Base-by-base conservation (phyloP, 495 filamentous ascomycete genomes). In the Trichoderma virens region DNA sequence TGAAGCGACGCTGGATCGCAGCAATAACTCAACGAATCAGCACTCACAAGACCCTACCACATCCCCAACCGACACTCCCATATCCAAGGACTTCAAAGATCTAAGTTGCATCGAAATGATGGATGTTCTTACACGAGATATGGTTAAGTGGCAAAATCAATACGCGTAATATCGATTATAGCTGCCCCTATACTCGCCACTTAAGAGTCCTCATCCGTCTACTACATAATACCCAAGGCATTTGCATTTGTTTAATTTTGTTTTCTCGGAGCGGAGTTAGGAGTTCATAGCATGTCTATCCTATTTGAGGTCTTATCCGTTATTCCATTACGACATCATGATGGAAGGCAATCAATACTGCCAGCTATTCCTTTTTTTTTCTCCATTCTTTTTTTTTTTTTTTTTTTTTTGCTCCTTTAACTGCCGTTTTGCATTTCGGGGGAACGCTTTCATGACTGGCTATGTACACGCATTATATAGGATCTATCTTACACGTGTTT, bases 41-140 rank as follows among this genome's bases (percentile, higher is more conserved):
- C 56, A 43, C 16, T 64, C 62, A 23, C 60, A 47, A n/a, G 34
- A 34, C 38, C 13, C 32, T 41, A 43, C 64, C 60, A 62, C 47
- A 34, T 43, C 59, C 38, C 11, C 59, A 62, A 6, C 30, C 11
- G 30, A 32, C 1, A 64, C 59, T 1, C 25, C 41, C 0, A 34
- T 35, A 27, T 16, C 45, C 1, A 71, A 67, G 56, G 78, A 88
- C 3, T 92, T 91, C 72, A 86, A 84, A 63, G 85, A 87, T 16
- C 72, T 91, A 60, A 85, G 78, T 64, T 89, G 86, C 70, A 72
- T 90, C 60, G 88, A 90, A 70, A 92, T 91, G 89, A 92, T 91
- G 89, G 89, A 91, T 72, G 82, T 83, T 67, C 75, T 92, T 71
- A 91, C 88, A 34, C 83, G 87, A 62, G 82, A 89, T 70, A 72